Evolutionary conservation across 257 asterid genomes (phyloP).

Genomic region (Thymus quinquecostatus): DNA sequence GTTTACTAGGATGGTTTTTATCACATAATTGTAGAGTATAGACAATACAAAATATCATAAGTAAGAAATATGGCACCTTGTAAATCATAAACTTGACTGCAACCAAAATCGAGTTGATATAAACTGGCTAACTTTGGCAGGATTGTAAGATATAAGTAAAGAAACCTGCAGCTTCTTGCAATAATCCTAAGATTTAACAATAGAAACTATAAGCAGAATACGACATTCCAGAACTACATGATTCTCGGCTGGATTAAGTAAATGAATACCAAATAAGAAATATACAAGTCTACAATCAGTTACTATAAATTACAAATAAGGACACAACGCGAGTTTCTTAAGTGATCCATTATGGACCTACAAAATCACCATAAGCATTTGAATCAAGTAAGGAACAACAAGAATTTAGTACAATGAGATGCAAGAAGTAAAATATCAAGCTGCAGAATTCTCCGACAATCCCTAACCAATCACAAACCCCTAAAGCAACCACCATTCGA

Average conservation of each 20-base stretch:
- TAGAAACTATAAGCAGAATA: slow-evolving; percentile 18
- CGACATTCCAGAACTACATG: slow-evolving; percentile 17
- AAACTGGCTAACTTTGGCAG: slow-evolving; percentile 3
- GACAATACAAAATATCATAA: not conserved
- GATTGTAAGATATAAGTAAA: slow-evolving; percentile 2
- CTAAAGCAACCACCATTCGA: not conserved
- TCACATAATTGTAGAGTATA: not conserved
- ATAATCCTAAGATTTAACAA: slow-evolving; percentile 18
- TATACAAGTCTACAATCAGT: slow-evolving; percentile 3
- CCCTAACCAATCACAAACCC: slow-evolving; percentile 16
- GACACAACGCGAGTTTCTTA: slow-evolving; percentile 8
- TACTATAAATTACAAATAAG: not conserved
- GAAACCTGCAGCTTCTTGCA: slow-evolving; percentile 2
- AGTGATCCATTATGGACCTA: slow-evolving; percentile 18
- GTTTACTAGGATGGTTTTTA: not conserved
- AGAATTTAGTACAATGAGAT: not conserved
- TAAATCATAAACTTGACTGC: slow-evolving; percentile 24
- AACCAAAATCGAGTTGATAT: slow-evolving; percentile 19
- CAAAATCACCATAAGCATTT: slow-evolving; percentile 7
- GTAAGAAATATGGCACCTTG: slow-evolving; percentile 7
- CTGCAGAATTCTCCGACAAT: not conserved
- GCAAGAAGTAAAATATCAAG: not conserved
- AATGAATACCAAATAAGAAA: not conserved
- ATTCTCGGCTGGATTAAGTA: not conserved
- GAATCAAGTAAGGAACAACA: not conserved